phyloP scores from a whole-genome alignment of 139 green algal genomes.

The Volvox africanus region DNA sequence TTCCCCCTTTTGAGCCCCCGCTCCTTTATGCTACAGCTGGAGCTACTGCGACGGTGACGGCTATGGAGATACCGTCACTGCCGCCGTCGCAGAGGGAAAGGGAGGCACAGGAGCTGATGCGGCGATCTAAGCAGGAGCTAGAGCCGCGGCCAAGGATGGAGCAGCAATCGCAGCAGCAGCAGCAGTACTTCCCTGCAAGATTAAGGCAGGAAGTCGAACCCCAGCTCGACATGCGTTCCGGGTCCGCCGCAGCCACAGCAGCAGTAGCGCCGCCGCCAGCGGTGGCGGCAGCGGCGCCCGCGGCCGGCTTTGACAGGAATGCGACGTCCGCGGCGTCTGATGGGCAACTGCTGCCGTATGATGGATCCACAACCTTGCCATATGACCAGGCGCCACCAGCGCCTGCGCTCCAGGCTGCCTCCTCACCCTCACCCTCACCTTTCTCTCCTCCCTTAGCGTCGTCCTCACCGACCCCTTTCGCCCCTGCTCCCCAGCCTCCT shows the following conservation, averaged over 20 bases:
- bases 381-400: background rate
- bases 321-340: no score
- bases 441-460: background rate
- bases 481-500: background rate
- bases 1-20: slow-evolving; percentile 18
- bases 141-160: background rate
- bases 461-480: background rate
- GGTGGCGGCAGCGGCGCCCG: background rate
- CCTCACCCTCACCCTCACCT: background rate
- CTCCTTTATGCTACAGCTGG: no score
- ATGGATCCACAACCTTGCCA: background rate
- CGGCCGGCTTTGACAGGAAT: slow-evolving; percentile 4
- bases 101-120: slow-evolving; percentile 24
- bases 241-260: background rate
- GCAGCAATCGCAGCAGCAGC: slow-evolving; percentile 19
- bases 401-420: background rate
- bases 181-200: background rate
- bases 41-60: background rate
- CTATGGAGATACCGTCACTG: slow-evolving; percentile 26
- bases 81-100: background rate
- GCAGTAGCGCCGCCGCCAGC: background rate
- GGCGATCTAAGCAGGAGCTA: slow-evolving; percentile 13
- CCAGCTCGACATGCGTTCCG: background rate
- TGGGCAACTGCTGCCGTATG: background rate
- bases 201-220: background rate